These are phyloP conservation scores for Neonectria faginata DNA, from an alignment of 2,329 filamentous ascomycete species.

Conservation along the genomic window DNA sequence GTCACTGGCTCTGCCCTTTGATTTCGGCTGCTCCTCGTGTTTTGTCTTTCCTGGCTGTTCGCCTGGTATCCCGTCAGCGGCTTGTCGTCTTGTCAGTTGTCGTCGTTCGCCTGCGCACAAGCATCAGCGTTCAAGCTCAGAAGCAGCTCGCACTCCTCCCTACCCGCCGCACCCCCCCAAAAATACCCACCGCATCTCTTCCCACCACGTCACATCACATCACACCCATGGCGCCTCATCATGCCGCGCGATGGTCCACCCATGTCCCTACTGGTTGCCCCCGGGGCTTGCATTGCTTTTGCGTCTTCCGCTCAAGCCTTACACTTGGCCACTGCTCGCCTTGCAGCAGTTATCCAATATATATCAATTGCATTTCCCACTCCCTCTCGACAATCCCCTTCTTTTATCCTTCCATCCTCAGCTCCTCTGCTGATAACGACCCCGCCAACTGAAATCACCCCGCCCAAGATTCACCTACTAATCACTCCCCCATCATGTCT, in stretches of 20 bases:
- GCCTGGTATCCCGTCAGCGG: background rate
- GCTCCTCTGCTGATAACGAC: conserved; percentile 38
- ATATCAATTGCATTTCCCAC: conserved; percentile 35
- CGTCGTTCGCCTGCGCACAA: conserved; percentile 6
- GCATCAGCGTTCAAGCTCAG: background rate
- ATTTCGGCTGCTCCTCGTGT: background rate
- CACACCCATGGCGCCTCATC: conserved; percentile 42
- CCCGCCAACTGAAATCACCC: conserved; percentile 27
- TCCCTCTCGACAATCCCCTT: conserved; percentile 28
- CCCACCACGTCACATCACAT: conserved; percentile 48
- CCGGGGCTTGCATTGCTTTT: conserved; percentile 40
- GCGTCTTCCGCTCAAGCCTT: conserved; percentile 21
- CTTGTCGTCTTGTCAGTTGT: background rate
- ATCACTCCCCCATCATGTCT: conserved; percentile 48
- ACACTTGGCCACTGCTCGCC: conserved; percentile 21
- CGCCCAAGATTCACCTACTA: conserved; percentile 31
- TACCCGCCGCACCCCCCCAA: conserved; percentile 34
- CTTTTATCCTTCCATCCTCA: conserved; percentile 31
- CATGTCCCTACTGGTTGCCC: conserved; percentile 30
- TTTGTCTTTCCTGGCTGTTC: conserved; percentile 2
- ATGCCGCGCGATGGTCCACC: conserved; percentile 32
- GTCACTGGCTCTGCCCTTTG: conserved; percentile 4
- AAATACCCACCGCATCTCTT: conserved; percentile 42
- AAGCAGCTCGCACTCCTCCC: conserved; percentile 17
- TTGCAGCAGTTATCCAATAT: conserved; percentile 27